phyloP scores from a whole-genome alignment of 176 grass and related monocot species.

The Alopecurus myosuroides region DNA sequence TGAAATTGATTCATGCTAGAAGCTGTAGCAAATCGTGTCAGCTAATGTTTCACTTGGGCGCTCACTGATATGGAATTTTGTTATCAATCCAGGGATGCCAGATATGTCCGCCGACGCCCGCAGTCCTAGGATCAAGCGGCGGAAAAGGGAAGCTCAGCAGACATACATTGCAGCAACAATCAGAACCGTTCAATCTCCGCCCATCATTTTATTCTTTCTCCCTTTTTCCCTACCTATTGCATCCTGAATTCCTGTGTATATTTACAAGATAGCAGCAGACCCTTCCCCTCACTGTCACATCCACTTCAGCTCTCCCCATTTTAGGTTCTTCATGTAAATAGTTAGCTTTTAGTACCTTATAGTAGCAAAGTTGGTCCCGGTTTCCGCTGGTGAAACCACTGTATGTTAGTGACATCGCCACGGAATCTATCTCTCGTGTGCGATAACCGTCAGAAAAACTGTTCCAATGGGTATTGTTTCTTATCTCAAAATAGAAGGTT shows the following conservation, averaged over 20 bases:
- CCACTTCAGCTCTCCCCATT: neutral
- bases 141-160: neutral
- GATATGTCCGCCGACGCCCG: conserved; percentile 20
- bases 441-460: neutral
- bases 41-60: neutral
- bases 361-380: conserved; percentile 12
- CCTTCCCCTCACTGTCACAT: conserved; percentile 17
- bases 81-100: conserved; percentile 40
- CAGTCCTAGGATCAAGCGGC: conserved; percentile 29
- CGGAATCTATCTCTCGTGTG: neutral
- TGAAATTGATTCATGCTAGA: neutral
- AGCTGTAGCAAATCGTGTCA: neutral
- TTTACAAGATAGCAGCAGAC: conserved; percentile 29
- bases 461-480: neutral
- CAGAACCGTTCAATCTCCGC: neutral
- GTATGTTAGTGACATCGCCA: neutral
- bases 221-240: neutral
- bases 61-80: neutral
- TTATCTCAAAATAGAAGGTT: no score
- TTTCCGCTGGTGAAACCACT: neutral
- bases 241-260: conserved; percentile 37
- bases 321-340: conserved; percentile 46
- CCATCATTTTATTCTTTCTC: neutral
- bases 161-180: neutral
- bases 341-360: conserved; percentile 17